Percentiles rank a stretch among this genome's conserved stretches.
phyloP scores from a whole-genome alignment of 2,329 filamentous ascomycete species.

The Cadophora sp. region DNA sequence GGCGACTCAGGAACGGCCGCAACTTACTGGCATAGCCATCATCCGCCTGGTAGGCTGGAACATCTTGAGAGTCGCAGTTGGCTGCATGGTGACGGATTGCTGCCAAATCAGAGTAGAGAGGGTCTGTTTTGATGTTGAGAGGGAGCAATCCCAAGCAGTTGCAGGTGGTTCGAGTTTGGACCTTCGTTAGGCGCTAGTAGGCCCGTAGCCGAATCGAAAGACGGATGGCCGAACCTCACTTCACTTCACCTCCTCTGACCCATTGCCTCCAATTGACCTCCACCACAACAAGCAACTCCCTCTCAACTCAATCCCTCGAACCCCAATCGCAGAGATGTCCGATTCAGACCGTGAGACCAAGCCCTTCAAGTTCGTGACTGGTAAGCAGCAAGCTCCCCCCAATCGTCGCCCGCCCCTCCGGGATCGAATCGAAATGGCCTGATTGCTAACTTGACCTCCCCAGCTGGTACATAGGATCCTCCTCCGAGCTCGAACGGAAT shows the following conservation, averaged over 20 bases:
- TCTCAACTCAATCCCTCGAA: conserved; percentile 43
- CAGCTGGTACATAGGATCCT: conserved; percentile 55
- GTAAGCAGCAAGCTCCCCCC: conserved; percentile 60
- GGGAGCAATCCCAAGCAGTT: conserved; percentile 20
- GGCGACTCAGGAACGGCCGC: conserved; percentile 13
- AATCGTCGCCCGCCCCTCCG: conserved; percentile 31
- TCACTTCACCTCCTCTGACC: conserved; percentile 29
- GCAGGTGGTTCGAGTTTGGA: conserved; percentile 31
- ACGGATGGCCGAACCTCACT: conserved; percentile 30
- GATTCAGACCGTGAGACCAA: conserved; percentile 92
- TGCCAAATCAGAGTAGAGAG: conserved; percentile 29
- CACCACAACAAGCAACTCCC: conserved; percentile 38
- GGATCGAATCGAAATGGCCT: conserved; percentile 38
- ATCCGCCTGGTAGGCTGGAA: conserved; percentile 70
- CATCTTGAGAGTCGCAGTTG: conserved; percentile 71
- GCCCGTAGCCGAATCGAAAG: conserved; percentile 41
- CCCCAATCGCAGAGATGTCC: conserved; percentile 75
- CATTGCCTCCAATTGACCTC: conserved; percentile 43
- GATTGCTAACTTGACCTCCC: conserved; percentile 53
- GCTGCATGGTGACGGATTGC: conserved; percentile 42
- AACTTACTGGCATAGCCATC: conserved; percentile 77
- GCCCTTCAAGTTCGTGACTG: conserved; percentile 99
- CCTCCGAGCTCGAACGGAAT: conserved; percentile 19
- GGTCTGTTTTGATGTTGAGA: conserved; percentile 27
- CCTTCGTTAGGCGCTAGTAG: conserved; percentile 43